Conservation (phyloP, 352 stramenopile genomes). For the Globisporangium sylvaticum region DNA sequence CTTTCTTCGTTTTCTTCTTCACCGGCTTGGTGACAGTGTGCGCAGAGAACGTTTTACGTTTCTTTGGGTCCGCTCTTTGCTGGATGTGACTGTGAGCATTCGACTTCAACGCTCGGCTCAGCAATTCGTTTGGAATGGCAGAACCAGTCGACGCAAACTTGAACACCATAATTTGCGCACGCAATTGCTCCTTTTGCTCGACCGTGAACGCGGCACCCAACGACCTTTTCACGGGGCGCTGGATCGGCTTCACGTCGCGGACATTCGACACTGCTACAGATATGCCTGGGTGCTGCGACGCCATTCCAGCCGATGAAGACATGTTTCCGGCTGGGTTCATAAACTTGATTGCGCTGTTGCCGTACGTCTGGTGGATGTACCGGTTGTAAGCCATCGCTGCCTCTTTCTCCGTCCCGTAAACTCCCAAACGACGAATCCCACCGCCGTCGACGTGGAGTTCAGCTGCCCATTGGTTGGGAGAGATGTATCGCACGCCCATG, state of each 20-base stretch:
- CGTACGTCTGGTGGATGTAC: constrained; percentile 85
- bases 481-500: constrained; percentile 78
- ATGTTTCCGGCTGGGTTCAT: constrained; percentile 76
- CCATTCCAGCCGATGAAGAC: constrained; percentile 12
- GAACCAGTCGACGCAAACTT: constrained; percentile 84
- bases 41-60: constrained; percentile 68
- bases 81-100: constrained; percentile 57
- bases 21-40: constrained; percentile 49
- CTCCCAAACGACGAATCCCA: constrained; percentile 72
- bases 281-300: constrained; percentile 24
- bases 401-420: constrained; percentile 68
- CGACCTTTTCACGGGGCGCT: constrained; percentile 33
- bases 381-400: constrained; percentile 83
- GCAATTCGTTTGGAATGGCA: constrained; percentile 72
- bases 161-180: constrained; percentile 90
- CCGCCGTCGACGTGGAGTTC: constrained; percentile 82
- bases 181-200: constrained; percentile 86
- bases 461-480: constrained; percentile 69
- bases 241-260: constrained; percentile 53
- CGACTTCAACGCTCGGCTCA: constrained; percentile 67
- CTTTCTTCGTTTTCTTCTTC: constrained; percentile 66
- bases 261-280: constrained; percentile 48
- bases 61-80: constrained; percentile 55
- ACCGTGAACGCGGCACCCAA: constrained; percentile 64
- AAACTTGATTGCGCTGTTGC: constrained; percentile 70